A percentile compares a stretch with the other conserved stretches of the same genome.
Conservation (phyloP, 2,329 filamentous ascomycete genomes). For the Aspergillus chevalieri region DNA sequence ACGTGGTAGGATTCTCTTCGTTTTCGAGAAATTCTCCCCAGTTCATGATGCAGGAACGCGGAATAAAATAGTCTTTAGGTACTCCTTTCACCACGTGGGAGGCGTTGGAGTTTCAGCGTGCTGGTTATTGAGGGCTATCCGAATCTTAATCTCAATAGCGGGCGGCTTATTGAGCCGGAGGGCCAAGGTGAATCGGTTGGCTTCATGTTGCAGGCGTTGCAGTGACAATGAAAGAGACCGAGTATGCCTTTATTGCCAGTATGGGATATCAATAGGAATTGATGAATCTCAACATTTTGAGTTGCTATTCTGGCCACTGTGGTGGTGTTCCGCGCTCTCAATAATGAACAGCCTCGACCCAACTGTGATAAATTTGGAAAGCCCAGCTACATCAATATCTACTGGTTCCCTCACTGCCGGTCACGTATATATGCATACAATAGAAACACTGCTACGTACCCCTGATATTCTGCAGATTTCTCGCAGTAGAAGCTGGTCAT, state of each 20-base stretch:
- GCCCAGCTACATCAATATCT: no score
- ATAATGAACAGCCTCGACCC: no score
- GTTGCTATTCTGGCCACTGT: no score
- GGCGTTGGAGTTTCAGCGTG: neutral
- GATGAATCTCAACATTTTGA: no score
- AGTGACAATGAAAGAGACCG: neutral
- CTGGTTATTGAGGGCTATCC: neutral
- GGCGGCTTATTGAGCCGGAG: constrained; percentile 5
- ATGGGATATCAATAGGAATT: neutral
- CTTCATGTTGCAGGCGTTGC: neutral
- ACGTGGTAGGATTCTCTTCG: no score
- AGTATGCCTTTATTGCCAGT: neutral
- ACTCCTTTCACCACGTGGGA: neutral
- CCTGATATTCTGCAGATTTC: no score
- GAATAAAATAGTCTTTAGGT: neutral
- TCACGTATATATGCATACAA: no score
- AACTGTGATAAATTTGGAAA: no score
- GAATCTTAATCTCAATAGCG: constrained; percentile 9
- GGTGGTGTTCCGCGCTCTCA: no score
- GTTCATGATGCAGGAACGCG: neutral
- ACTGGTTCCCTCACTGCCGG: no score
- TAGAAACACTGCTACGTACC: no score
- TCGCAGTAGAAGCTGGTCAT: neutral
- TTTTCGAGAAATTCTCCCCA: neutral
- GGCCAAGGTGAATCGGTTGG: neutral